Base-by-base conservation (phyloP, 164 flowering plant species). In the Chimonanthus salicifolius region DNA sequence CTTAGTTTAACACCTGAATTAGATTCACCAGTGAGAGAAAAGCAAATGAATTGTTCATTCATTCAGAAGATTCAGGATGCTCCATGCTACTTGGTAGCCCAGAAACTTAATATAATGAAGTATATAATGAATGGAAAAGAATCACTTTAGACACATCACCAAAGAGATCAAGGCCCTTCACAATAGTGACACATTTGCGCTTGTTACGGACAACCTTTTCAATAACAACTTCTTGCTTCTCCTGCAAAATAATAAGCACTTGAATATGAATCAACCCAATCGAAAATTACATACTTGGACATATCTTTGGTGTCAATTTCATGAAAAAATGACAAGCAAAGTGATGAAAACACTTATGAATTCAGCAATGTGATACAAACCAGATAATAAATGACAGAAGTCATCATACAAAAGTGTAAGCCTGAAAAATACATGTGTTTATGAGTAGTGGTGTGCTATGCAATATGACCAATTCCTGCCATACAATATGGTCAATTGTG, bases 81-180 rank as follows among this genome's bases (percentile, higher is more conserved):
- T 33, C 33, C 1, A 33, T 33, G 33, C 33, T 33, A 33, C 0
- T 33, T 33, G 1, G 33, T 33, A 33, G 60, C 2, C 60, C 11
- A 54, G 60, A n/a, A 4, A n/a, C n/a, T 0, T 54, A 9, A 13
- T 54, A 54, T 33, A 33, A 33, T 43, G n/a, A 44, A 66, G 11
- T 45, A 44, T 66, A 7, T 44, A 18, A 68, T 11, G n/a, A 47
- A 10, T 21, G 18, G 18, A 67, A 68, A 18, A 66, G n/a, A 13
- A 66, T 44, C 16, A n/a, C 48, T 9, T 15, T 13, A 45, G 45
- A 69, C 10, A 73, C 49, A 54, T 87, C 72, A 91, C 98, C 98
- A 83, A 94, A 94, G 70, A 87, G 88, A 4, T 94, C 98, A 50
- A 93, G 84, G 74, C 98, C 98, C 84, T 89, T 91, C 74, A 93